Percentiles rank a stretch among this genome's conserved stretches.
Evolutionary conservation across 306 rosid species (phyloP).

Genomic region (Betula pendula): DNA sequence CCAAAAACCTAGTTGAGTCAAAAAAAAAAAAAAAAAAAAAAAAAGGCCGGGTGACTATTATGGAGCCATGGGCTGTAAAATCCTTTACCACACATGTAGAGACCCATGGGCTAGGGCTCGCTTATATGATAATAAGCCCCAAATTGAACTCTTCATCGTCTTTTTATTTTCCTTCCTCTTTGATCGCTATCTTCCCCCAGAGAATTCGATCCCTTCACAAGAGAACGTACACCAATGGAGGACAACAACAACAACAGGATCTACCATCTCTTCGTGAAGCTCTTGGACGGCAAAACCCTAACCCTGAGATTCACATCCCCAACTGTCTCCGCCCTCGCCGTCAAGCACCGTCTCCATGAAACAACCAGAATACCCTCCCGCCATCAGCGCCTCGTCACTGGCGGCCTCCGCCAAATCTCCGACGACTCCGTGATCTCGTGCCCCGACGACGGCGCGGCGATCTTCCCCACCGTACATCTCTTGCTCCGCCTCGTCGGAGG

Average conservation of each 20-base stretch:
- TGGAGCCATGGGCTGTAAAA: background rate
- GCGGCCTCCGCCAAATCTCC: constrained; percentile 49
- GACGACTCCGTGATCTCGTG: constrained; percentile 47
- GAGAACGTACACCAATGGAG: constrained; percentile 40
- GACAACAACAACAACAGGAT: constrained; percentile 19
- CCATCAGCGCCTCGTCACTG: constrained; percentile 75
- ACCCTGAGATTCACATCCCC: constrained; percentile 64
- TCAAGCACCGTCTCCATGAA: constrained; percentile 60
- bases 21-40: too few species aligned
- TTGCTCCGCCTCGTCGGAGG: constrained; percentile 75
- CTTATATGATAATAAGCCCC: background rate
- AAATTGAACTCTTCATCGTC: background rate
- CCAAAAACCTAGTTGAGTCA: too few species aligned
- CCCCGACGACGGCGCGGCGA: constrained; percentile 29
- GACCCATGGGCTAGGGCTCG: background rate
- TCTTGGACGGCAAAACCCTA: constrained; percentile 79
- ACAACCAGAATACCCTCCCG: constrained; percentile 67
- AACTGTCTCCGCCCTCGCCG: constrained; percentile 32
- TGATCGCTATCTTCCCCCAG: background rate
- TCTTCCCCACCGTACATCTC: constrained; percentile 68
- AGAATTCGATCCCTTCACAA: constrained; percentile 25
- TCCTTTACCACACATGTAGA: background rate
- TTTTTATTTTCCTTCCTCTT: background rate
- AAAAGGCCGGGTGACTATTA: background rate
- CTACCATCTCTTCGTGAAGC: constrained; percentile 77